Evolutionary conservation across 805 yeast species (phyloP).

Genomic region (Metschnikowia bowlesiae): DNA sequence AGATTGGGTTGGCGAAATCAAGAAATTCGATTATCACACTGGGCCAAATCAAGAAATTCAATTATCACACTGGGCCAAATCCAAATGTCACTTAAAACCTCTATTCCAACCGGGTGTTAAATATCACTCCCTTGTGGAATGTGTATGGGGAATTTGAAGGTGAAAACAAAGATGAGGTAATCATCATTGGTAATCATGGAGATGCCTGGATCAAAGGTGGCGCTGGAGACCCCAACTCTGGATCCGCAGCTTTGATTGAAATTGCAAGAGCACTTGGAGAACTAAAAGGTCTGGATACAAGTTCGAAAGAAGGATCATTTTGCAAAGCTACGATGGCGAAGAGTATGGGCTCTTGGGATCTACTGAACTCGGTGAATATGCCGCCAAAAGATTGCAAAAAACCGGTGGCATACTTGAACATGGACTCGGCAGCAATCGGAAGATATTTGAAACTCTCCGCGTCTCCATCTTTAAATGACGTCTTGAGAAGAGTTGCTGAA

Average conservation of each 20-base stretch:
- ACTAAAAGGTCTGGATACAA: slow-evolving; percentile 59
- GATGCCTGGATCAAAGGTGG: slow-evolving; percentile 81
- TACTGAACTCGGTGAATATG: slow-evolving; percentile 71
- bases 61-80: too few species aligned
- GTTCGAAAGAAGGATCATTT: slow-evolving; percentile 63
- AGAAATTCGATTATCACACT: slow-evolving; percentile 44
- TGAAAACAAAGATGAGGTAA: slow-evolving; percentile 45
- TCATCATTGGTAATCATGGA: slow-evolving; percentile 70
- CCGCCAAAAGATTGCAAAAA: slow-evolving; percentile 40
- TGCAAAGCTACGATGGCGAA: slow-evolving; percentile 82
- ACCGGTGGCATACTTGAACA: slow-evolving; percentile 64
- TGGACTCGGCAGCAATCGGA: slow-evolving; percentile 63
- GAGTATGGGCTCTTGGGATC: slow-evolving; percentile 72
- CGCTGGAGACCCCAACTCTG: slow-evolving; percentile 76
- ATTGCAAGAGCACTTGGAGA: slow-evolving; percentile 56
- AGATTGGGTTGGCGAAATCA: slow-evolving; percentile 35
- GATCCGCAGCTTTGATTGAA: slow-evolving; percentile 62
- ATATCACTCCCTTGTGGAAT: slow-evolving; percentile 57
- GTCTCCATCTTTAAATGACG: slow-evolving; percentile 52
- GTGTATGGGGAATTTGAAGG: slow-evolving; percentile 63
- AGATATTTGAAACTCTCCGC: slow-evolving; percentile 42
- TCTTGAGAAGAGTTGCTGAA: slow-evolving; percentile 39
- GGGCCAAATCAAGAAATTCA: too few species aligned
- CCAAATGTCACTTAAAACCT: slow-evolving; percentile 43
- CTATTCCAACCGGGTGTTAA: slow-evolving; percentile 57